Percentiles rank a stretch among this genome's conserved stretches.
phyloP scores from a whole-genome alignment of 2,329 filamentous ascomycete genomes.

The Cercospora zeae-maydis region DNA sequence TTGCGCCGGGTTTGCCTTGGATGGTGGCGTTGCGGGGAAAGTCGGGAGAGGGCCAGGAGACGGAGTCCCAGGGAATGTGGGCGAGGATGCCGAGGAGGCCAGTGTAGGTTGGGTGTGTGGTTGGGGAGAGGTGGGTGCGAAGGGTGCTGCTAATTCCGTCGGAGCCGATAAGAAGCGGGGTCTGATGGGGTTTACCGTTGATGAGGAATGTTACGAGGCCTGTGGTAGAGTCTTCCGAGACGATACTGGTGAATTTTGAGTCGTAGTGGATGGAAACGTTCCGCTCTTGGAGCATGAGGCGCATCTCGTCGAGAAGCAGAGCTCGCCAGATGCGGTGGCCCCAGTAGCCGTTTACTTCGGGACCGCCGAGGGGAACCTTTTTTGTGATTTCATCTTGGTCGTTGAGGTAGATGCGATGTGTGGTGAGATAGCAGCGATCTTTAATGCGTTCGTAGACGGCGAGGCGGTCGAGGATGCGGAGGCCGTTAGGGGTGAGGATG shows the following conservation, averaged over 20 bases:
- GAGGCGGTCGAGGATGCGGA: slow-evolving; percentile 52
- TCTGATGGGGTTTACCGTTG: slow-evolving; percentile 17
- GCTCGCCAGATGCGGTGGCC: slow-evolving; percentile 48
- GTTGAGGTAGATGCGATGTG: slow-evolving; percentile 48
- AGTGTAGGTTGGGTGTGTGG: slow-evolving; percentile 25
- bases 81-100: slow-evolving; percentile 24
- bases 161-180: slow-evolving; percentile 28
- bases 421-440: slow-evolving; percentile 50
- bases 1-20: slow-evolving; percentile 37
- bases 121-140: slow-evolving; percentile 37
- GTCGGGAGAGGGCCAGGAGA: slow-evolving; percentile 25
- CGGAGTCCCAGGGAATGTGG: slow-evolving; percentile 23
- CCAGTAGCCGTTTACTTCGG: slow-evolving; percentile 48
- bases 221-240: slow-evolving; percentile 9
- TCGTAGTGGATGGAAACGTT: slow-evolving; percentile 47
- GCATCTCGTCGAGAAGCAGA: slow-evolving; percentile 51
- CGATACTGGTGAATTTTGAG: slow-evolving; percentile 48
- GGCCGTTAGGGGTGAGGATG: slow-evolving; percentile 59
- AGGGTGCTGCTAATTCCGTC: slow-evolving; percentile 31
- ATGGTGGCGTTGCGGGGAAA: slow-evolving; percentile 37
- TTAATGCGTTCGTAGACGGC: slow-evolving; percentile 49
- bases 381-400: slow-evolving; percentile 27
- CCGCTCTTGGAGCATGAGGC: slow-evolving; percentile 40
- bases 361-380: slow-evolving; percentile 31
- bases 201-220: slow-evolving; percentile 17